phyloP scores from a whole-genome alignment of 257 asterid species.

The Echites panduratus region DNA sequence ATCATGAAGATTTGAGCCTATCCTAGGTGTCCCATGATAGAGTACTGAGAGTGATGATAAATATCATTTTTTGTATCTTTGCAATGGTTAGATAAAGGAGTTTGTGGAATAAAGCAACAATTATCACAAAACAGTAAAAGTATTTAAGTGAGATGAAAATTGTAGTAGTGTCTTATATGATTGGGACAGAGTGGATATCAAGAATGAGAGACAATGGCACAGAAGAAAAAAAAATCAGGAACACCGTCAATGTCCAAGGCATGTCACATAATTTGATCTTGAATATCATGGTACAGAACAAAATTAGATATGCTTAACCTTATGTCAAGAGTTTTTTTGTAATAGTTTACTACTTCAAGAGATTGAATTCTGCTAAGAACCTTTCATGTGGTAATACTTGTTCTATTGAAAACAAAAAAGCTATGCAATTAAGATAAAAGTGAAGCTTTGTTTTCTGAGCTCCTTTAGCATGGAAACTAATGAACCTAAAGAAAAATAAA shows the following conservation, averaged over 20 bases:
- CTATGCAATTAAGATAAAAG: background rate
- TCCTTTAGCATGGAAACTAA: background rate
- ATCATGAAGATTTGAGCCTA: background rate
- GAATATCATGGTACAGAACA: background rate
- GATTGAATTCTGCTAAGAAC: background rate
- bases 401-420: background rate
- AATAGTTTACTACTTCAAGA: background rate
- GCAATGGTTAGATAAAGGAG: background rate
- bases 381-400: background rate
- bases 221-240: background rate
- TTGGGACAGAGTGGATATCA: background rate
- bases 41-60: background rate
- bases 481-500: background rate
- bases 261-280: background rate
- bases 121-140: background rate
- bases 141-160: background rate
- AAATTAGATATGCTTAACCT: background rate
- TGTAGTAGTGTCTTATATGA: background rate
- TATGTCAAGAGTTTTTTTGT: background rate
- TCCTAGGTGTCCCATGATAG: background rate
- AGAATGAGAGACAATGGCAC: too few relatives aligned
- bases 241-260: background rate
- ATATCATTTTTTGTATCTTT: background rate
- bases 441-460: background rate
- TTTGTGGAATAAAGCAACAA: background rate